phyloP scores from a whole-genome alignment of 768 basidiomycete species.

The Amanita fuliginea region DNA sequence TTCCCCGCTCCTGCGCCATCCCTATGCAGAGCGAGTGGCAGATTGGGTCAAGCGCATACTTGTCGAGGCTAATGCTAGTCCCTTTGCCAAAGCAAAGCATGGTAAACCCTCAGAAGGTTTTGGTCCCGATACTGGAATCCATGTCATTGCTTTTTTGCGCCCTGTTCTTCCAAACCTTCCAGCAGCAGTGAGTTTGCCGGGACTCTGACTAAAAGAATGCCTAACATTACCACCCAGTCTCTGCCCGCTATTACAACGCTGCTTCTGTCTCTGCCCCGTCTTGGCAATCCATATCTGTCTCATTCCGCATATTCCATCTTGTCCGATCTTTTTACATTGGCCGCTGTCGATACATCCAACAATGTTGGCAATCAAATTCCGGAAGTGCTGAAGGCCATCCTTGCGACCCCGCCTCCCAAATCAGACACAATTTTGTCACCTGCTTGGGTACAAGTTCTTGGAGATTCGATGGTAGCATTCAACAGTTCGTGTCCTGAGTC shows the following conservation, averaged over 20 bases:
- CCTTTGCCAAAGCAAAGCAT: constrained; percentile 48
- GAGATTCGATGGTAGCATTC: constrained; percentile 61
- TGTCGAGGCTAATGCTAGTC: constrained; percentile 50
- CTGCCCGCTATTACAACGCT: constrained; percentile 58
- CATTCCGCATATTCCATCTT: constrained; percentile 82
- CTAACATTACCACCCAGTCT: constrained; percentile 31
- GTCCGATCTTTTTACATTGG: constrained; percentile 61
- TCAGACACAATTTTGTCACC: constrained; percentile 58
- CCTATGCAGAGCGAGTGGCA: constrained; percentile 73
- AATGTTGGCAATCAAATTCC: constrained; percentile 44
- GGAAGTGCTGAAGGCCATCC: constrained; percentile 52
- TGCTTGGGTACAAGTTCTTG: constrained; percentile 73
- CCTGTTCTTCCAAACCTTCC: constrained; percentile 53
- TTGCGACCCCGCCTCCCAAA: constrained; percentile 60
- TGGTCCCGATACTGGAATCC: constrained; percentile 65
- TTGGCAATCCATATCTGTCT: constrained; percentile 83
- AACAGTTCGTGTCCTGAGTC: constrained; percentile 35
- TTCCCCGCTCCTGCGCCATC: constrained; percentile 67
- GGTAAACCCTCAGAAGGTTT: constrained; percentile 41
- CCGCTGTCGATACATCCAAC: constrained; percentile 37
- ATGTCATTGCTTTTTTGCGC: constrained; percentile 63
- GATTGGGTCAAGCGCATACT: constrained; percentile 70
- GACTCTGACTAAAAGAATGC: not conserved
- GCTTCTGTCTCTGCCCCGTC: constrained; percentile 74
- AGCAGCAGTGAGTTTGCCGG: constrained; percentile 44